Percentiles rank a stretch among this genome's conserved stretches.
Evolutionary conservation across 352 stramenopile species (phyloP).

Genomic region (Vaucheria bursata): DNA sequence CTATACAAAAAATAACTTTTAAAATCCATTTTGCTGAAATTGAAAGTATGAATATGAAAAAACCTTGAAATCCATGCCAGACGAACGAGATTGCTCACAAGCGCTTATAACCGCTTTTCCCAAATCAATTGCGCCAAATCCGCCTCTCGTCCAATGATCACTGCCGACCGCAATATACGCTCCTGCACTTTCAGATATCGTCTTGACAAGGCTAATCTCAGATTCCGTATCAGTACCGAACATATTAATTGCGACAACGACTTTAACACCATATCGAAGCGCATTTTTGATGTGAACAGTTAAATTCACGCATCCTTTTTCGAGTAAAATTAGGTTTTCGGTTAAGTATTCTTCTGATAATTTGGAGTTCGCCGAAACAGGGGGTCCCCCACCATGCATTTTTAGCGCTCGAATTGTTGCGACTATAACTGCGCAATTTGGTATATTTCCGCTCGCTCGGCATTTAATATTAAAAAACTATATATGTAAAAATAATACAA

Average conservation of each 20-base stretch:
- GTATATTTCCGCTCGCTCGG: constrained; percentile 80
- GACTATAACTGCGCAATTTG: constrained; percentile 92
- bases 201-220: constrained; percentile 86
- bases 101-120: constrained; percentile 79
- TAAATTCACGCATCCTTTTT: constrained; percentile 76
- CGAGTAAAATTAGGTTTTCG: constrained; percentile 88
- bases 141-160: constrained; percentile 84
- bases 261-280: constrained; percentile 47
- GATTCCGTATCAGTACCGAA: constrained; percentile 61
- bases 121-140: constrained; percentile 80
- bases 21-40: too few species aligned
- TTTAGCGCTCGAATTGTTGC: constrained; percentile 95
- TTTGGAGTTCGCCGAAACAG: constrained; percentile 81
- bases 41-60: too few species aligned
- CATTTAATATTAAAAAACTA: constrained; percentile 99
- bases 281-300: constrained; percentile 89
- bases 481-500: too few species aligned
- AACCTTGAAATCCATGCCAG: not conserved
- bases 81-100: constrained; percentile 54
- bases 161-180: constrained; percentile 81
- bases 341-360: constrained; percentile 66
- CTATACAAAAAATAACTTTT: too few species aligned
- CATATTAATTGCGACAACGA: constrained; percentile 89
- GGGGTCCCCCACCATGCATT: constrained; percentile 94
- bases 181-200: constrained; percentile 75